phyloP scores from a whole-genome alignment of 208 protist species.

The Kentomonas sorsogonicus region DNA sequence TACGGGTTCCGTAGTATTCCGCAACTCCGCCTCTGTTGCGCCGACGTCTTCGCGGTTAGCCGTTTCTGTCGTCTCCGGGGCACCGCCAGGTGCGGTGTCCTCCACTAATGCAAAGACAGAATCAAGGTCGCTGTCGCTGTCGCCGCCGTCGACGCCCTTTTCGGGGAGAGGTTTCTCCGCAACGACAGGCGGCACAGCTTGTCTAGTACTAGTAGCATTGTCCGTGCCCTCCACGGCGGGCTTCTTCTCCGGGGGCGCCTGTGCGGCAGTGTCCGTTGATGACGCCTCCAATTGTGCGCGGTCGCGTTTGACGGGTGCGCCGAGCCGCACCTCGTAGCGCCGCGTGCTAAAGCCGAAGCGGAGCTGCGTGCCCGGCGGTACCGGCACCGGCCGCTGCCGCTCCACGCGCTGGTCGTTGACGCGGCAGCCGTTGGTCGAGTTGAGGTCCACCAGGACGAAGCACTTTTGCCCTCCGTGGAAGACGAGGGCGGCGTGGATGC shows the following conservation, averaged over 20 bases:
- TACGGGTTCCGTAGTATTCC: too few relatives aligned
- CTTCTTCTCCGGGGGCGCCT: conserved; percentile 10
- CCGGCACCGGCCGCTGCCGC: conserved; percentile 44
- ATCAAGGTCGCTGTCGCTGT: too few relatives aligned
- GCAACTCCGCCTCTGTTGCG: too few relatives aligned
- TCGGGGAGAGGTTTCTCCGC: not conserved
- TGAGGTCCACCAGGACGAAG: conserved; percentile 84
- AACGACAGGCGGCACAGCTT: too few relatives aligned
- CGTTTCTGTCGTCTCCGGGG: too few relatives aligned
- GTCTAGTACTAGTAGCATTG: too few relatives aligned
- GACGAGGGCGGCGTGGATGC: conserved; percentile 79
- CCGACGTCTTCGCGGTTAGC: too few relatives aligned
- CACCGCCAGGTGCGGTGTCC: too few relatives aligned
- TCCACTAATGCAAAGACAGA: too few relatives aligned
- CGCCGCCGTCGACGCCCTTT: not conserved
- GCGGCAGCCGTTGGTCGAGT: conserved; percentile 75
- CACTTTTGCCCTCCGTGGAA: conserved; percentile 72
- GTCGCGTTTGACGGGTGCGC: too few relatives aligned
- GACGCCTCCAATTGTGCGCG: not conserved
- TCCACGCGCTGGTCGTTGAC: conserved; percentile 64
- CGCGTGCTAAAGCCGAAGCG: conserved; percentile 77
- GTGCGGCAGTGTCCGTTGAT: not conserved
- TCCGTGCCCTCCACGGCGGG: not conserved
- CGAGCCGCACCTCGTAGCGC: conserved; percentile 59
- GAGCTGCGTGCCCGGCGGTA: conserved; percentile 47